A percentile compares a stretch with the other conserved stretches of the same genome.
Conservation (phyloP, 768 basidiomycete species). For the Zangia roseola region DNA sequence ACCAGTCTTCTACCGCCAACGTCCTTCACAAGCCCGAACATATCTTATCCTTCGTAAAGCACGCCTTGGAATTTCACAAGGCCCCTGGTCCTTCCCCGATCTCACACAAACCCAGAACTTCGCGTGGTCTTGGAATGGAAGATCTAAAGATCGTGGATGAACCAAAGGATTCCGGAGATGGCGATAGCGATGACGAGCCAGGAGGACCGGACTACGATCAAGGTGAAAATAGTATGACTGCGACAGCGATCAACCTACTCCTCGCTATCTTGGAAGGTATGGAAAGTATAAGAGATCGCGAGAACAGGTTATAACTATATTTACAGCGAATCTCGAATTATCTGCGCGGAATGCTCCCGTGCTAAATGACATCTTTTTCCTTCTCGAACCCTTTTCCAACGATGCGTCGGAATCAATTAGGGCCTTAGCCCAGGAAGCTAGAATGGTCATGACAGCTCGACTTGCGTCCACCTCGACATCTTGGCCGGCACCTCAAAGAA, state of each 20-base stretch:
- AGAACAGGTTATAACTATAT: background rate
- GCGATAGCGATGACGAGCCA: conserved; percentile 56
- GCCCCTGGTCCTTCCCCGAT: background rate
- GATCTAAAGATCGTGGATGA: conserved; percentile 40
- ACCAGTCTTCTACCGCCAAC: conserved; percentile 50
- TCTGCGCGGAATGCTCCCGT: conserved; percentile 60
- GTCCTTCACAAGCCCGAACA: conserved; percentile 65
- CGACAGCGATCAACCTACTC: conserved; percentile 77
- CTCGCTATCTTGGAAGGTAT: conserved; percentile 86
- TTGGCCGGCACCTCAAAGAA: conserved; percentile 16
- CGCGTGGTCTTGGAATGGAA: conserved; percentile 28
- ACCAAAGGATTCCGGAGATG: conserved; percentile 42
- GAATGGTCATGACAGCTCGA: conserved; percentile 81
- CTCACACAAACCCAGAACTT: conserved; percentile 2
- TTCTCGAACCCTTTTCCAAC: conserved; percentile 57
- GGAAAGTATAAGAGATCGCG: background rate
- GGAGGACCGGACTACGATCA: conserved; percentile 37
- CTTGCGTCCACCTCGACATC: conserved; percentile 56
- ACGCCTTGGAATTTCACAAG: conserved; percentile 57
- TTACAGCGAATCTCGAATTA: conserved; percentile 51
- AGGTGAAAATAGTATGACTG: conserved; percentile 62
- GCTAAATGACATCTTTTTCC: conserved; percentile 66
- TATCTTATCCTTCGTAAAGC: conserved; percentile 79
- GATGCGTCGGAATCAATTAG: conserved; percentile 49
- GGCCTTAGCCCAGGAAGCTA: conserved; percentile 70